Evolutionary conservation across 345 rosid genomes (phyloP).

Genomic region (Aquilaria malaccensis): DNA sequence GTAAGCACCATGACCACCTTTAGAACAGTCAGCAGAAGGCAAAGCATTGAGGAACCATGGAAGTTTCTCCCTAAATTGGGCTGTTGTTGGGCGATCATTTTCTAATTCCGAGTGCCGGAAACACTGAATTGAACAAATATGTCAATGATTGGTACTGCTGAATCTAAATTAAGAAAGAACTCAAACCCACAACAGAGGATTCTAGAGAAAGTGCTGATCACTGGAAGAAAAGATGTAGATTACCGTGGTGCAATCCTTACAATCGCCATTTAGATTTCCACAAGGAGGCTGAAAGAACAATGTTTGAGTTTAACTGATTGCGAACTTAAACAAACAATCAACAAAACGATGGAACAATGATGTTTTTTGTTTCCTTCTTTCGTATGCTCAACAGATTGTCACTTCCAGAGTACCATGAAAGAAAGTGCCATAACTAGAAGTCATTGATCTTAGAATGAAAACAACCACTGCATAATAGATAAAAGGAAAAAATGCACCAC

Average conservation of each 20-base stretch:
- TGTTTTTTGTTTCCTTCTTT: too few relatives aligned
- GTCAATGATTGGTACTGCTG: conserved; percentile 10
- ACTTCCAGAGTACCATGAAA: too few relatives aligned
- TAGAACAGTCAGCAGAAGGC: conserved; percentile 97
- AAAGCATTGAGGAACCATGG: conserved; percentile 94
- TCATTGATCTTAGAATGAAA: too few relatives aligned
- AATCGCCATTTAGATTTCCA: conserved; percentile 63
- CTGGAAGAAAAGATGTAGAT: conserved; percentile 6
- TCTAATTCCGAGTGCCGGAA: conserved; percentile 83
- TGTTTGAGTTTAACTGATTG: conserved; percentile 4
- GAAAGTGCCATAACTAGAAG: too few relatives aligned
- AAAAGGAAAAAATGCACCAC: too few relatives aligned
- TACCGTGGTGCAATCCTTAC: conserved; percentile 99
- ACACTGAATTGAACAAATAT: conserved; percentile 48
- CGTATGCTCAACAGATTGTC: too few relatives aligned
- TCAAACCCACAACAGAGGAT: not conserved
- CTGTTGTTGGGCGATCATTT: conserved; percentile 79
- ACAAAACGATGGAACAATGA: too few relatives aligned
- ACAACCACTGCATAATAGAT: too few relatives aligned
- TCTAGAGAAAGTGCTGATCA: not conserved
- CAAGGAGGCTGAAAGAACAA: conserved; percentile 74
- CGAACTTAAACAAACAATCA: too few relatives aligned
- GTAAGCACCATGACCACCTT: conserved; percentile 99
- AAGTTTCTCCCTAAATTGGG: conserved; percentile 82
- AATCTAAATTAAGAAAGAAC: conserved; percentile 9